phyloP scores from a whole-genome alignment of 1,139 yeast species.

The Saccharomyces pastorianus region DNA sequence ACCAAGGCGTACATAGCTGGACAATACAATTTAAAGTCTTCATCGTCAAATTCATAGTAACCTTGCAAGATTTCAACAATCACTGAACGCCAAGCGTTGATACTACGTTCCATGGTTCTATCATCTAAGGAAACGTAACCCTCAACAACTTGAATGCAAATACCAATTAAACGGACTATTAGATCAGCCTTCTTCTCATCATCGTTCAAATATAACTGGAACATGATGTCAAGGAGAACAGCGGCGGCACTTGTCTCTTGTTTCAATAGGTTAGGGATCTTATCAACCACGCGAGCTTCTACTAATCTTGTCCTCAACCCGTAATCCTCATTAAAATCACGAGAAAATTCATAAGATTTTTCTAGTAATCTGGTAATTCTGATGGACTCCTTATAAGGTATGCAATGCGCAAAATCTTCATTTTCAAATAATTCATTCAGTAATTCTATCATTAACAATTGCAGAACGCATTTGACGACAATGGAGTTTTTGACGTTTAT shows the following conservation, averaged over 20 bases:
- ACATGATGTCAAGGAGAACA: conserved; percentile 72
- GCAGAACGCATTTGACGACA: conserved; percentile 87
- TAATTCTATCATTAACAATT: conserved; percentile 79
- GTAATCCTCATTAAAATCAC: conserved; percentile 79
- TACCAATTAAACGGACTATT: conserved; percentile 51
- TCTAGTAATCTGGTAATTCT: conserved; percentile 53
- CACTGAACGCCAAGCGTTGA: conserved; percentile 85
- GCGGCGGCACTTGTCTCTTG: conserved; percentile 91
- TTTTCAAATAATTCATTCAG: conserved; percentile 68
- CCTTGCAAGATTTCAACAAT: conserved; percentile 82
- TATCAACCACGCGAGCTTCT: conserved; percentile 88
- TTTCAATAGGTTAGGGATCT: conserved; percentile 80
- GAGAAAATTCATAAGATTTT: conserved; percentile 72
- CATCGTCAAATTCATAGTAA: conserved; percentile 64
- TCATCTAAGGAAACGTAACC: conserved; percentile 70
- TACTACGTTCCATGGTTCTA: conserved; percentile 67
- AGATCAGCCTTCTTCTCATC: conserved; percentile 34
- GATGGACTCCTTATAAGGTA: conserved; percentile 59
- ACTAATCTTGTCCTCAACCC: conserved; percentile 78
- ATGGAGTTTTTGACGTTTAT: conserved; percentile 61
- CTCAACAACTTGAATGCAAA: conserved; percentile 61
- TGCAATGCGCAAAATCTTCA: conserved; percentile 56
- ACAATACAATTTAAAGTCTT: conserved; percentile 58
- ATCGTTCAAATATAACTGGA: conserved; percentile 70
- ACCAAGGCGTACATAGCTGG: conserved; percentile 63